Evolutionary conservation across 75 land plant species (phyloP).

Genomic region (Chamaecyparis obtusa): DNA sequence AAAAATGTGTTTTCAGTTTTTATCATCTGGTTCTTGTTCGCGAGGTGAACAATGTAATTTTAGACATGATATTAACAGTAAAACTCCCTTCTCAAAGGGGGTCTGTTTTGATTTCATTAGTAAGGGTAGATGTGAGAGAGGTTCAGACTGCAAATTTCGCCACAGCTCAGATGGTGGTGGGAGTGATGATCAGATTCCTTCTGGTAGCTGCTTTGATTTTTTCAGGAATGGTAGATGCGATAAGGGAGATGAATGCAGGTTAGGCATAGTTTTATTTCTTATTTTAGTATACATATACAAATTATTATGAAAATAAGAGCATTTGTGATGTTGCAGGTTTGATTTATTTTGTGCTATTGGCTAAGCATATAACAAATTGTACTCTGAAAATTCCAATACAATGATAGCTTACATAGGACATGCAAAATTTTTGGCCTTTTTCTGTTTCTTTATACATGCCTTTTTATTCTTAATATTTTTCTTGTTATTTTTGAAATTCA

Average conservation of each 20-base stretch:
- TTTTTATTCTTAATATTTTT: neutral
- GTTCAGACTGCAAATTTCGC: conserved; percentile 81
- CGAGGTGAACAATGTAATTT: conserved; percentile 84
- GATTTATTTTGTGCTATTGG: neutral
- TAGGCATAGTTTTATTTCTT: neutral
- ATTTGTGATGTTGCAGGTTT: neutral
- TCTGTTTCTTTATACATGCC: neutral
- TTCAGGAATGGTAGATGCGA: conserved; percentile 36
- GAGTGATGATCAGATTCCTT: conserved; percentile 17
- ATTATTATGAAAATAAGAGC: neutral
- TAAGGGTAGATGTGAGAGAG: conserved; percentile 90
- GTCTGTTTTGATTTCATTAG: conserved; percentile 89
- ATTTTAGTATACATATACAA: neutral
- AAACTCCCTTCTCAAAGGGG: conserved; percentile 57
- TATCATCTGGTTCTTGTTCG: conserved; percentile 77
- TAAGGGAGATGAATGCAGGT: conserved; percentile 43
- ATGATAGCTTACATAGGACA: neutral
- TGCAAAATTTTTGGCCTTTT: neutral
- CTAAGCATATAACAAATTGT: neutral
- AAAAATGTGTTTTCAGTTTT: conserved; percentile 79
- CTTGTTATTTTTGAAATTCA: neutral
- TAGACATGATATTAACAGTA: conserved; percentile 66
- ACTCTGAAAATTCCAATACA: neutral
- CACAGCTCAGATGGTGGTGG: conserved; percentile 52
- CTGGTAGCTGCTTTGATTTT: conserved; percentile 39